A percentile compares a stretch with the other conserved stretches of the same genome.
Evolutionary conservation across 768 basidiomycete species (phyloP).

Genomic region (Asterophora lycoperdoides): DNA sequence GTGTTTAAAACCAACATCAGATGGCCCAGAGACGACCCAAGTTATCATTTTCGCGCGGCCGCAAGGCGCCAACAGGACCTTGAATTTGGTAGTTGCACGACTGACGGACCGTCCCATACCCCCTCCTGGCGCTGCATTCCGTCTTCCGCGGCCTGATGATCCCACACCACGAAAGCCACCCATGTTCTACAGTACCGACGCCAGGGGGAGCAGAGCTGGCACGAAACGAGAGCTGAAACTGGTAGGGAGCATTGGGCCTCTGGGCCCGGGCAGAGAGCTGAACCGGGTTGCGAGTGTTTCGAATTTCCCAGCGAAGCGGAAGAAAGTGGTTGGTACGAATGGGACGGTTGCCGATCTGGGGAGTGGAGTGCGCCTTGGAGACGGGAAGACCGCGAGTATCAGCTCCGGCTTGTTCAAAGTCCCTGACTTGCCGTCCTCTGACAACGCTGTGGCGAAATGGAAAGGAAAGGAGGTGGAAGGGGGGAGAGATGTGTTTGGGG

Average conservation of each 20-base stretch:
- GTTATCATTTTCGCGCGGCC: conserved; percentile 49
- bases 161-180: conserved; percentile 74
- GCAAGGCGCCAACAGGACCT: conserved; percentile 11
- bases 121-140: conserved; percentile 23
- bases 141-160: conserved; percentile 68
- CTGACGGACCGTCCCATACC: conserved; percentile 39
- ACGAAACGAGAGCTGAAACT: conserved; percentile 26
- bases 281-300: conserved; percentile 13
- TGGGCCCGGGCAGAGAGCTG: conserved; percentile 11
- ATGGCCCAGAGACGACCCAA: conserved; percentile 66
- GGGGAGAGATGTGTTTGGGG: conserved; percentile 35
- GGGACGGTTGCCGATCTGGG: conserved; percentile 31
- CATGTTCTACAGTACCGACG: conserved; percentile 24
- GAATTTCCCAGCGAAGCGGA: conserved; percentile 25
- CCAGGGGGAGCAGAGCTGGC: background rate
- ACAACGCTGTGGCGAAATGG: conserved; percentile 24
- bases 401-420: conserved; percentile 45
- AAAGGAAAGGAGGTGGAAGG: conserved; percentile 37
- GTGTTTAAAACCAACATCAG: conserved; percentile 27
- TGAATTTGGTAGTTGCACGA: conserved; percentile 55
- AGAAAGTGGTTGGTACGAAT: conserved; percentile 24
- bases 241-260: conserved; percentile 22
- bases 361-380: conserved; percentile 33
- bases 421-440: conserved; percentile 38
- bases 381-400: conserved; percentile 10